Evolutionary conservation across 2,329 filamentous ascomycete genomes (phyloP).

Genomic region (Fusarium begoniae): DNA sequence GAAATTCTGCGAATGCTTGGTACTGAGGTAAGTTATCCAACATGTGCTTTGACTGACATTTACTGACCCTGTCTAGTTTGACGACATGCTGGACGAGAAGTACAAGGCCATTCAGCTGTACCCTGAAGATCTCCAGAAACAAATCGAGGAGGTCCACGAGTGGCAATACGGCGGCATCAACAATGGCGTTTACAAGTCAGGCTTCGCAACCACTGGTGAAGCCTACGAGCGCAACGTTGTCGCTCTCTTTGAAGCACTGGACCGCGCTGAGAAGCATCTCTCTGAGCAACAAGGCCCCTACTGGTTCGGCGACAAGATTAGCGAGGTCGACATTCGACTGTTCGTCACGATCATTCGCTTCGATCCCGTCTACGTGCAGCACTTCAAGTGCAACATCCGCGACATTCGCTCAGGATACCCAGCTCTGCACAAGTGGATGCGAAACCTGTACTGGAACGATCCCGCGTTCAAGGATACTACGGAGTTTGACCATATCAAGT

Average conservation of each 20-base stretch:
- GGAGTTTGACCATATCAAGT: constrained; percentile 96
- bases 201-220: constrained; percentile 84
- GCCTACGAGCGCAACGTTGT: constrained; percentile 81
- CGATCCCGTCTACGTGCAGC: constrained; percentile 84
- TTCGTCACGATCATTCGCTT: constrained; percentile 78
- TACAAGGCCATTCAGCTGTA: constrained; percentile 72
- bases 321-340: constrained; percentile 83
- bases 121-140: constrained; percentile 66
- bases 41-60: not conserved
- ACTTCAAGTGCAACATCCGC: constrained; percentile 87
- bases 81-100: constrained; percentile 70
- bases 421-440: constrained; percentile 80
- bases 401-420: constrained; percentile 89
- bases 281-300: constrained; percentile 64
- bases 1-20: constrained; percentile 95
- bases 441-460: constrained; percentile 84
- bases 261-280: constrained; percentile 79
- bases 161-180: constrained; percentile 84
- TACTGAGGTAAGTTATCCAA: constrained; percentile 63
- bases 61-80: constrained; percentile 62
- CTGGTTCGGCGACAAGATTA: constrained; percentile 78
- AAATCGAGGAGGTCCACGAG: constrained; percentile 80
- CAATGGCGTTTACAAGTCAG: constrained; percentile 78
- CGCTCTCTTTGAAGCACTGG: constrained; percentile 78
- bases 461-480: constrained; percentile 84